Percentiles rank a stretch among this genome's conserved stretches.
Conservation (phyloP, 371 early-diverging fungal genomes). For the Syncephalastrum contaminatum region DNA sequence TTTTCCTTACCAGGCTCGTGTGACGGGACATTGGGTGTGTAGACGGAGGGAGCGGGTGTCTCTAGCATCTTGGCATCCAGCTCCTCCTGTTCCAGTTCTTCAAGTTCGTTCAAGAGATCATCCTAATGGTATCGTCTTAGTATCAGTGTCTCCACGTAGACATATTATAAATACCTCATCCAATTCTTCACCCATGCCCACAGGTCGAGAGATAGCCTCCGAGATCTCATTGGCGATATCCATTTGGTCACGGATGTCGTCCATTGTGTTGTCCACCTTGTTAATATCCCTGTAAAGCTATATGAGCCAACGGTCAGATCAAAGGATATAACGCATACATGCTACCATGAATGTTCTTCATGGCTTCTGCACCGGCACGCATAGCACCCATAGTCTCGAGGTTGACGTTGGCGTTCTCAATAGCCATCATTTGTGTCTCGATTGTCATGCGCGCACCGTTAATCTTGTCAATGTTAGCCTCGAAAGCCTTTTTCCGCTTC, state of each 20-base stretch:
- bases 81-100: slow-evolving; percentile 93
- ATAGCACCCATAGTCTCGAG: slow-evolving; percentile 95
- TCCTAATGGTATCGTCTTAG: slow-evolving; percentile 45
- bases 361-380: slow-evolving; percentile 91
- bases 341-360: slow-evolving; percentile 93
- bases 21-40: slow-evolving; percentile 59
- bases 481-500: slow-evolving; percentile 90
- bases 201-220: slow-evolving; percentile 90
- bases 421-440: slow-evolving; percentile 94
- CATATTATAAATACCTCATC: slow-evolving; percentile 66
- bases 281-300: slow-evolving; percentile 74
- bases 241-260: slow-evolving; percentile 97
- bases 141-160: background rate
- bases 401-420: slow-evolving; percentile 96
- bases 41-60: slow-evolving; percentile 66
- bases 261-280: slow-evolving; percentile 96
- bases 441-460: slow-evolving; percentile 89
- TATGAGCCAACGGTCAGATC: background rate
- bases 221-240: slow-evolving; percentile 94
- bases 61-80: slow-evolving; percentile 85
- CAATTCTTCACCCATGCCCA: slow-evolving; percentile 80
- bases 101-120: slow-evolving; percentile 90
- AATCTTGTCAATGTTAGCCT: slow-evolving; percentile 86
- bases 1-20: slow-evolving; percentile 62
- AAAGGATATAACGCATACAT: slow-evolving; percentile 57